A percentile compares a stretch with the other conserved stretches of the same genome.
phyloP scores from a whole-genome alignment of 169 alveolate genomes.

The Plasmodium blacklocki region DNA sequence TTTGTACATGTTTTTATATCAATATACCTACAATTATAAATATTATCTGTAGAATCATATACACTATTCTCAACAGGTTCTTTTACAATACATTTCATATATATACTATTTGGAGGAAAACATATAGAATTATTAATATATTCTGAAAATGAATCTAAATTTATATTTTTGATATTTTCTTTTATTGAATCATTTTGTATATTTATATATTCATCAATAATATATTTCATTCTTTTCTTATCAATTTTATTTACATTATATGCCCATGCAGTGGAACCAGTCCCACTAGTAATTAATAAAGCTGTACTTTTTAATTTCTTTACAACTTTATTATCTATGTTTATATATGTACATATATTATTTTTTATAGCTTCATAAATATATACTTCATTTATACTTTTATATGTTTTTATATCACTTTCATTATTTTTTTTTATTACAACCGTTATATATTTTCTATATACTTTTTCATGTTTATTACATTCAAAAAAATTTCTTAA shows the following conservation, averaged over 20 bases:
- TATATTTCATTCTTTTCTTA: conserved; percentile 77
- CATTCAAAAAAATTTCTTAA: conserved; percentile 42
- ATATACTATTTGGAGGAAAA: conserved; percentile 77
- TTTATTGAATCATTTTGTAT: conserved; percentile 39
- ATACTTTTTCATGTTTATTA: conserved; percentile 22
- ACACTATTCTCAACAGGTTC: conserved; percentile 79
- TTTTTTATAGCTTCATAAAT: conserved; percentile 65
- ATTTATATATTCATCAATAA: conserved; percentile 66
- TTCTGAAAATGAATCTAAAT: conserved; percentile 75
- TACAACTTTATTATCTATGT: conserved; percentile 79
- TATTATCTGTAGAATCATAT: conserved; percentile 64
- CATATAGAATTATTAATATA: conserved; percentile 79
- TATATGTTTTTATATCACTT: conserved; percentile 34
- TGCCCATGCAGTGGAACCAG: conserved; percentile 93
- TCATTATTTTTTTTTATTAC: conserved; percentile 26
- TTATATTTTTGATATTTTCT: conserved; percentile 59
- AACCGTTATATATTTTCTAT: conserved; percentile 51
- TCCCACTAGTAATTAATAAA: conserved; percentile 85
- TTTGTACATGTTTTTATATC: conserved; percentile 55
- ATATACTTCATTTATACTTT: conserved; percentile 62
- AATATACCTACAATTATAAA: conserved; percentile 35
- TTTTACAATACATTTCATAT: conserved; percentile 83
- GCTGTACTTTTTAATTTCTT: conserved; percentile 84
- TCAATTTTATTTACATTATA: conserved; percentile 85
- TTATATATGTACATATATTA: conserved; percentile 80